A percentile compares a stretch with the other conserved stretches of the same genome.
Conservation (phyloP, 2,329 filamentous ascomycete species). For the Aureobasidium uvarum region DNA sequence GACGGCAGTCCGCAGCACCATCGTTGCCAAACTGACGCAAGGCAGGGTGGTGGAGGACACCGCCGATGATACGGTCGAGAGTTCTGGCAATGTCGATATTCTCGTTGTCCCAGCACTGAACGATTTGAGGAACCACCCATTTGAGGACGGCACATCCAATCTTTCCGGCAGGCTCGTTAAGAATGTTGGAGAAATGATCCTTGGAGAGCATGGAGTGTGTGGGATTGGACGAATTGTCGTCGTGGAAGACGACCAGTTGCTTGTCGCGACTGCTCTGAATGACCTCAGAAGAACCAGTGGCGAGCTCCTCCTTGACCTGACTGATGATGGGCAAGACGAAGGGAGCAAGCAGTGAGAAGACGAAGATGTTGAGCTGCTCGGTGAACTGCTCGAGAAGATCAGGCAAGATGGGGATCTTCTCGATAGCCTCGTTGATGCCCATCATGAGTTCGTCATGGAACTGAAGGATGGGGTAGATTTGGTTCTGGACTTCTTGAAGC, state of each 20-base stretch:
- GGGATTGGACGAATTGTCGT: conserved; percentile 73
- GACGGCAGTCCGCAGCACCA: conserved; percentile 68
- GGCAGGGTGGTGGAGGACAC: conserved; percentile 86
- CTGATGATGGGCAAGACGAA: conserved; percentile 81
- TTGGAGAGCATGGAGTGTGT: conserved; percentile 96
- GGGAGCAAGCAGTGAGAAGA: conserved; percentile 87
- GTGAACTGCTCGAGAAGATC: conserved; percentile 83
- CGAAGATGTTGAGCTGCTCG: conserved; percentile 83
- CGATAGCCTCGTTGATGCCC: conserved; percentile 71
- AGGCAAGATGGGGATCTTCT: conserved; percentile 80
- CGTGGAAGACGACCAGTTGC: conserved; percentile 81
- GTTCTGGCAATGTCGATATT: conserved; percentile 65
- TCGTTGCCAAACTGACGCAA: conserved; percentile 58
- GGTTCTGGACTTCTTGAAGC: conserved; percentile 67
- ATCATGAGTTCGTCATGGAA: conserved; percentile 90
- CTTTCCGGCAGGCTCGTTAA: conserved; percentile 85
- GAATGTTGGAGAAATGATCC: conserved; percentile 85
- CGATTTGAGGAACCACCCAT: conserved; percentile 87
- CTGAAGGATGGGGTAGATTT: conserved; percentile 86
- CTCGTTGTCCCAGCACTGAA: conserved; percentile 83
- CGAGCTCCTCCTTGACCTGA: conserved; percentile 83
- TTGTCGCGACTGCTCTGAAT: conserved; percentile 80
- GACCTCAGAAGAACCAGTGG: conserved; percentile 80
- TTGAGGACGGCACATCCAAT: conserved; percentile 74
- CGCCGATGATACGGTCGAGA: conserved; percentile 68